A percentile compares a stretch with the other conserved stretches of the same genome.
phyloP scores from a whole-genome alignment of 768 basidiomycete species.

The Panaeolus papilionaceus region DNA sequence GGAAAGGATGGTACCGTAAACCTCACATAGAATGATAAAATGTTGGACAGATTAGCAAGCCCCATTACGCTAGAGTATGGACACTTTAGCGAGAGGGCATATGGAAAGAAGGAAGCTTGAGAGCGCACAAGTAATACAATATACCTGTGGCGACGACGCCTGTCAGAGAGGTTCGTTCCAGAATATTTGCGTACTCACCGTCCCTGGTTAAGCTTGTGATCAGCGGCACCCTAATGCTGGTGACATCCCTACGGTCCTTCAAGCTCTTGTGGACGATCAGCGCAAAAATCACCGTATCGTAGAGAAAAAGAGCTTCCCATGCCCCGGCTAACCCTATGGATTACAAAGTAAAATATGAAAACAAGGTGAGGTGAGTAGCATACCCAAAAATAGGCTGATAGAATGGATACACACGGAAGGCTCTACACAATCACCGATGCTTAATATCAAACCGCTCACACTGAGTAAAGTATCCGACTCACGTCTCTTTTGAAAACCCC shows the following conservation, averaged over 20 bases:
- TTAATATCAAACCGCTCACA: background rate
- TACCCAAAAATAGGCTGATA: background rate
- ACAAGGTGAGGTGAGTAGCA: background rate
- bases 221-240: constrained; percentile 38
- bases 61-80: constrained; percentile 51
- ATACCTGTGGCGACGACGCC: constrained; percentile 43
- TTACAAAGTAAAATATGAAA: background rate
- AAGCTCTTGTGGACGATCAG: constrained; percentile 56
- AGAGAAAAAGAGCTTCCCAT: constrained; percentile 59
- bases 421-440: constrained; percentile 18
- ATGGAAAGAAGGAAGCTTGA: background rate
- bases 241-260: constrained; percentile 37
- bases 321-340: constrained; percentile 40
- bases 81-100: background rate
- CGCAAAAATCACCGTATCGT: constrained; percentile 52
- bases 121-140: constrained; percentile 59
- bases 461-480: constrained; percentile 21
- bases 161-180: background rate
- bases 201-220: constrained; percentile 53
- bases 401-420: constrained; percentile 25
- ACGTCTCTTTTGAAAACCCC: constrained; percentile 38
- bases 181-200: constrained; percentile 40
- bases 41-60: constrained; percentile 54
- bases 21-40: constrained; percentile 41
- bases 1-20: background rate